Evolutionary conservation across 2,329 filamentous ascomycete genomes (phyloP).

Genomic region (Nectriaceae sp.): DNA sequence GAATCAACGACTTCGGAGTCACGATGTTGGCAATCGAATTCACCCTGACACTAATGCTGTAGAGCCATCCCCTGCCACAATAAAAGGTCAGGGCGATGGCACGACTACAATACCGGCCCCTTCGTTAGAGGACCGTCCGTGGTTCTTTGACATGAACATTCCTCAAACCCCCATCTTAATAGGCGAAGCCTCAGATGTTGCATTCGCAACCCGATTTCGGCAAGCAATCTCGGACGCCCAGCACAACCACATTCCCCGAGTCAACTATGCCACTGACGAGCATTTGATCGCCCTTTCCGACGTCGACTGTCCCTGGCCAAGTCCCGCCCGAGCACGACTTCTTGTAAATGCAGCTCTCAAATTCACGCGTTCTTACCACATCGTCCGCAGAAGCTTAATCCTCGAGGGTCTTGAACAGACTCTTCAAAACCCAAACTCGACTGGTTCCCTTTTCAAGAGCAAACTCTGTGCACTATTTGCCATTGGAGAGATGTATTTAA

Average conservation of each 20-base stretch:
- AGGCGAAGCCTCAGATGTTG: slow-evolving; percentile 38
- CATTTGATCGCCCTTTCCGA: slow-evolving; percentile 28
- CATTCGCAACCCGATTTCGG: slow-evolving; percentile 39
- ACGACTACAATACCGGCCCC: slow-evolving; percentile 19
- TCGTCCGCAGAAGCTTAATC: slow-evolving; percentile 41
- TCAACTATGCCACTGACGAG: slow-evolving; percentile 37
- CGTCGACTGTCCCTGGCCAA: slow-evolving; percentile 40
- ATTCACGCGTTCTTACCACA: slow-evolving; percentile 43
- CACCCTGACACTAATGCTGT: slow-evolving; percentile 13
- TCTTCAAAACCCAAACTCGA: slow-evolving; percentile 35
- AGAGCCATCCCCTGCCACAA: slow-evolving; percentile 11
- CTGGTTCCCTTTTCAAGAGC: slow-evolving; percentile 36
- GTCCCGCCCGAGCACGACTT: slow-evolving; percentile 31
- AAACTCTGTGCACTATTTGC: slow-evolving; percentile 48
- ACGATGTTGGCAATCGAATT: slow-evolving; percentile 12
- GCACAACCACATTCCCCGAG: slow-evolving; percentile 35
- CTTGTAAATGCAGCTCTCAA: slow-evolving; percentile 41
- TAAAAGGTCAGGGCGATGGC: slow-evolving; percentile 7
- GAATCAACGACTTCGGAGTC: slow-evolving; percentile 30
- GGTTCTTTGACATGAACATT: slow-evolving; percentile 37
- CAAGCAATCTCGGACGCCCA: slow-evolving; percentile 35
- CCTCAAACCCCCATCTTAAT: slow-evolving; percentile 37
- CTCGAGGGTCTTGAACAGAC: slow-evolving; percentile 38
- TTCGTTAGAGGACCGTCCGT: slow-evolving; percentile 28
- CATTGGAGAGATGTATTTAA: slow-evolving; percentile 48